Evolutionary conservation across 2,329 filamentous ascomycete genomes (phyloP).

Genomic region (Triangularia verruculosa): DNA sequence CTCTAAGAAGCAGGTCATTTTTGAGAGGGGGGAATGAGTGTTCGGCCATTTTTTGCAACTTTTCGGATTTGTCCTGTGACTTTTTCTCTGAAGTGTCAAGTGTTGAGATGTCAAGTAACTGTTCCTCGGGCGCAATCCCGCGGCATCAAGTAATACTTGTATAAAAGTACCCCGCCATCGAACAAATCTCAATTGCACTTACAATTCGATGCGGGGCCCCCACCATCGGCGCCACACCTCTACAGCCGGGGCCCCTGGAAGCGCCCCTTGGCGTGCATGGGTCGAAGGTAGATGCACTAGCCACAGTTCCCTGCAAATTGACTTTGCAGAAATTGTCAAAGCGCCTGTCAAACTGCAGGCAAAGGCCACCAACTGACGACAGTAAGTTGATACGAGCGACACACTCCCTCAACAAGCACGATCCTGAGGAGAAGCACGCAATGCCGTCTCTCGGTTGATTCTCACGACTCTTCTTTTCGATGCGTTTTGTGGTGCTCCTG

Average conservation of each 20-base stretch:
- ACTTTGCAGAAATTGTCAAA: background rate
- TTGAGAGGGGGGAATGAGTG: constrained; percentile 77
- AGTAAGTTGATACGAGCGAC: background rate
- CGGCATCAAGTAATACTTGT: background rate
- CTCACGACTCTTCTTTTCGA: background rate
- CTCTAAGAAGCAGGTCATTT: constrained; percentile 88
- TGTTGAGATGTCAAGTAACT: background rate
- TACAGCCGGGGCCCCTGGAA: background rate
- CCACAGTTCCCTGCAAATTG: background rate
- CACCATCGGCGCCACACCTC: background rate
- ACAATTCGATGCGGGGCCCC: background rate
- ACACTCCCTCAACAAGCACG: background rate
- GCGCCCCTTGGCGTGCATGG: background rate
- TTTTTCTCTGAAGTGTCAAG: background rate
- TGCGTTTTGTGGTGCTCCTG: background rate
- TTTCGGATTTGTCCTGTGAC: constrained; percentile 1
- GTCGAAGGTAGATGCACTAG: background rate
- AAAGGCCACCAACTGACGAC: background rate
- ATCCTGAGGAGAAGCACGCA: background rate
- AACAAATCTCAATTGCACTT: constrained; percentile 5
- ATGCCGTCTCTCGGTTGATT: background rate
- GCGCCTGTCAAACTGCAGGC: background rate
- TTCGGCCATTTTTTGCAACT: constrained; percentile 54
- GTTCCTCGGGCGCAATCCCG: background rate
- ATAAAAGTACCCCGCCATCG: constrained; percentile 7